These are phyloP conservation scores for Cinchona pubescens DNA, from an alignment of 257 asterid genomes.

Conservation along the genomic window DNA sequence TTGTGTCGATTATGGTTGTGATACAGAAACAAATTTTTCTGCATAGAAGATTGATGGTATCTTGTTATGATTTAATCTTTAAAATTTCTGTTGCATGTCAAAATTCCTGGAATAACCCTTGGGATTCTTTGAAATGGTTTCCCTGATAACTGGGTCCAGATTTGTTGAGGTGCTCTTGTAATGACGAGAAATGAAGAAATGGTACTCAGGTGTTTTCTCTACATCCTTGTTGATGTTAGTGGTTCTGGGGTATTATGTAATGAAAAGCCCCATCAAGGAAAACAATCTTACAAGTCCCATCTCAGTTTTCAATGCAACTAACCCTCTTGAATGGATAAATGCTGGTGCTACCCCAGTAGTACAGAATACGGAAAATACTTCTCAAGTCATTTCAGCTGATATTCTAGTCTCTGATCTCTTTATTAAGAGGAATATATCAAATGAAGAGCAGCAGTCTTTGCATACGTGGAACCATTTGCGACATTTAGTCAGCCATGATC, in stretches of 20 bases:
- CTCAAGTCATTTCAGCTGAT: slow-evolving; percentile 59
- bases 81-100: slow-evolving; percentile 34
- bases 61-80: not conserved
- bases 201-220: slow-evolving; percentile 62
- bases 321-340: slow-evolving; percentile 88
- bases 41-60: not conserved
- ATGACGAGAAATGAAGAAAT: slow-evolving; percentile 80
- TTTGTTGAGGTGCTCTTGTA: slow-evolving; percentile 30
- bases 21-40: not conserved
- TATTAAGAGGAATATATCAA: slow-evolving; percentile 51
- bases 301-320: slow-evolving; percentile 46
- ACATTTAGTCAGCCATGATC: slow-evolving; percentile 51
- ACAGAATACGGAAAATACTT: slow-evolving; percentile 44
- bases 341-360: slow-evolving; percentile 49
- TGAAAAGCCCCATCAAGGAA: slow-evolving; percentile 60
- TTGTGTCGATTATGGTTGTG: not conserved
- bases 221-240: slow-evolving; percentile 64
- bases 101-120: slow-evolving; percentile 11
- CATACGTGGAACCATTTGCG: slow-evolving; percentile 70
- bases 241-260: slow-evolving; percentile 55
- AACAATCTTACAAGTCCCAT: slow-evolving; percentile 43
- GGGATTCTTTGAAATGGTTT: slow-evolving; percentile 21
- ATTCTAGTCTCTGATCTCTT: slow-evolving; percentile 45
- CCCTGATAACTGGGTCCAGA: slow-evolving; percentile 20
- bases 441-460: slow-evolving; percentile 55